Conservation (phyloP, 139 green algal genomes). For the Mychonastes homosphaera region DNA sequence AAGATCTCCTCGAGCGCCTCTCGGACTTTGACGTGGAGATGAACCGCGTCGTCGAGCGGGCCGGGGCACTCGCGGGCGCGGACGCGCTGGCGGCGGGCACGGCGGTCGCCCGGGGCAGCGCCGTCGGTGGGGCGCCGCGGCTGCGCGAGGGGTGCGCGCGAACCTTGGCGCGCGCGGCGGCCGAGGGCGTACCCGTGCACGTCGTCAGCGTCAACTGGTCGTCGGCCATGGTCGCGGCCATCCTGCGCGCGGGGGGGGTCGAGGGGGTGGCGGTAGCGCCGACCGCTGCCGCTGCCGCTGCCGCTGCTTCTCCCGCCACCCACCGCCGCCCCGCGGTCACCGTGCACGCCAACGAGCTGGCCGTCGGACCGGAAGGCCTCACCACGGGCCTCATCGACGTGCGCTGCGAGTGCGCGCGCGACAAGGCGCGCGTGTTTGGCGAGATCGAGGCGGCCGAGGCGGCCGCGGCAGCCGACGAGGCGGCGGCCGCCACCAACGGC, state of each 20-base stretch:
- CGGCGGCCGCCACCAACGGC: background rate
- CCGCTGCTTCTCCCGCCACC: slow-evolving; percentile 5
- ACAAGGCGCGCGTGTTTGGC: slow-evolving; percentile 43
- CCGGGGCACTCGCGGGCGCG: slow-evolving; percentile 43
- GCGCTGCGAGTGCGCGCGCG: slow-evolving; percentile 33
- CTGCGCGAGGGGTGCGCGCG: slow-evolving; percentile 37
- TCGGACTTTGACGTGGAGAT: slow-evolving; percentile 64
- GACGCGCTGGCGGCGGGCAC: slow-evolving; percentile 13
- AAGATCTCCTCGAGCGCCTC: slow-evolving; percentile 44
- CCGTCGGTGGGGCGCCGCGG: slow-evolving; percentile 20
- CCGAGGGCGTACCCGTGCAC: slow-evolving; percentile 29
- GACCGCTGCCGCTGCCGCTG: slow-evolving; percentile 2
- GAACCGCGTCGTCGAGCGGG: slow-evolving; percentile 47
- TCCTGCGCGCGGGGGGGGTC: slow-evolving; percentile 25
- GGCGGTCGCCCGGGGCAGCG: slow-evolving; percentile 5
- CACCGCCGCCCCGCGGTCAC: background rate
- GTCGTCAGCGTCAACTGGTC: slow-evolving; percentile 75
- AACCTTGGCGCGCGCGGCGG: slow-evolving; percentile 27
- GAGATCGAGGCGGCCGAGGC: slow-evolving; percentile 15
- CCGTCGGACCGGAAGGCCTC: slow-evolving; percentile 14
- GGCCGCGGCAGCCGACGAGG: background rate
- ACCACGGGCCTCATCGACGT: slow-evolving; percentile 37
- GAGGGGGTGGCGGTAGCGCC: background rate
- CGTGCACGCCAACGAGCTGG: slow-evolving; percentile 49
- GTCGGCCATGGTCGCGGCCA: slow-evolving; percentile 36